Percentiles rank a stretch among this genome's conserved stretches.
phyloP scores from a whole-genome alignment of 2,329 filamentous ascomycete genomes.

The Neofusicoccum cordaticola region DNA sequence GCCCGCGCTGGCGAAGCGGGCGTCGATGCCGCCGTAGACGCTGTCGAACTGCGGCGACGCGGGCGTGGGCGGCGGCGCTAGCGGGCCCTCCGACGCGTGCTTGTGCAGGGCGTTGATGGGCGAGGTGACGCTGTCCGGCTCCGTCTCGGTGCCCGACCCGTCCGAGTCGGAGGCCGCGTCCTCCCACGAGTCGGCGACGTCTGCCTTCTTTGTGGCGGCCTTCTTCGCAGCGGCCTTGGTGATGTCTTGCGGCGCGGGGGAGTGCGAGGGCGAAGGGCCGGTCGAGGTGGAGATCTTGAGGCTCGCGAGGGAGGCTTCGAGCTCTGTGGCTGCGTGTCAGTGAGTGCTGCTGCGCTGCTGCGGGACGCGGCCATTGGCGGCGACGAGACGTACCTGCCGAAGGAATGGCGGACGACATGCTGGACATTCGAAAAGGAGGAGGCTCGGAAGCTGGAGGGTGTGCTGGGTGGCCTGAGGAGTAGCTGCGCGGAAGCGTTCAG shows the following conservation, averaged over 20 bases:
- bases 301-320: constrained; percentile 35
- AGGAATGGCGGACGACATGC: constrained; percentile 23
- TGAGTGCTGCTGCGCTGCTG: not conserved
- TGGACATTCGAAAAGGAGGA: constrained; percentile 1
- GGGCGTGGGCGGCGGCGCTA: constrained; percentile 34
- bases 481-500: not conserved
- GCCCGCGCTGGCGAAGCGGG: not conserved
- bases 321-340: constrained; percentile 27
- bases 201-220: constrained; percentile 25
- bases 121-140: constrained; percentile 19
- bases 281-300: constrained; percentile 35
- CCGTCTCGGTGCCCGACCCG: constrained; percentile 28
- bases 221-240: constrained; percentile 32
- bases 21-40: constrained; percentile 5
- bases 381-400: constrained; percentile 24
- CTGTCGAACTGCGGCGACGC: constrained; percentile 29
- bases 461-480: constrained; percentile 5
- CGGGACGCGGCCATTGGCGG: not conserved
- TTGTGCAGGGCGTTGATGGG: constrained; percentile 30
- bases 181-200: constrained; percentile 72
- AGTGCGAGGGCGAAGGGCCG: constrained; percentile 19
- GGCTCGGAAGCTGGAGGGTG: not conserved
- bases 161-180: constrained; percentile 54
- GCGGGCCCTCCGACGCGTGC: constrained; percentile 19
- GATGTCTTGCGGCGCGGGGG: constrained; percentile 23